Evolutionary conservation across 768 basidiomycete genomes (phyloP).

Genomic region (Cystofilobasidium ferigula): DNA sequence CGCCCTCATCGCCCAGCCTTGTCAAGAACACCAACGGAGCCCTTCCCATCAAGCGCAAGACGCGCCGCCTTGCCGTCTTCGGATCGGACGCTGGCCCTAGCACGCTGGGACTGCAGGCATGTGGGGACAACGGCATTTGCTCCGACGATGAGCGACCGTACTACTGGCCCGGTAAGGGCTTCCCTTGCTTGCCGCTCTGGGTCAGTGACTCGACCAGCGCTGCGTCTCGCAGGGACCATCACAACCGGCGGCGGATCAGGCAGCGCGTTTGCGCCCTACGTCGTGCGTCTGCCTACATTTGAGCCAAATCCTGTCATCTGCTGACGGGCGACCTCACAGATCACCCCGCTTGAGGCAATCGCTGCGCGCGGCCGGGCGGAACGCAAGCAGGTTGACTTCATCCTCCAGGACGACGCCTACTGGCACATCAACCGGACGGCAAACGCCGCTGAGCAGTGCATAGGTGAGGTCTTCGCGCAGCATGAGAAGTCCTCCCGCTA

Average conservation of each 20-base stretch:
- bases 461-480: too few species aligned
- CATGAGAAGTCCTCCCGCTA: background rate
- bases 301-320: background rate
- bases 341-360: slow-evolving; percentile 34
- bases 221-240: background rate
- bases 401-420: slow-evolving; percentile 33
- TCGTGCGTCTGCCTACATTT: too few species aligned
- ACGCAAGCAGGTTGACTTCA: slow-evolving; percentile 32
- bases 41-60: slow-evolving; percentile 10
- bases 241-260: slow-evolving; percentile 14
- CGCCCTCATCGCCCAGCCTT: background rate
- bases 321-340: background rate
- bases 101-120: slow-evolving; percentile 3
- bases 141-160: slow-evolving; percentile 3
- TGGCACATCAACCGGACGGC: slow-evolving; percentile 23
- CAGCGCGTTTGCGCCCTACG: slow-evolving; percentile 26
- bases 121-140: slow-evolving; percentile 16
- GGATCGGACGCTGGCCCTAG: slow-evolving; percentile 19
- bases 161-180: slow-evolving; percentile 12
- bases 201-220: background rate
- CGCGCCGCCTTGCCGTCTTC: slow-evolving; percentile 11
- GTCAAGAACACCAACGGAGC: slow-evolving; percentile 5
- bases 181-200: background rate
- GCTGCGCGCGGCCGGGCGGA: slow-evolving; percentile 29
- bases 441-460: slow-evolving; percentile 6